Evolutionary conservation across 2,329 filamentous ascomycete genomes (phyloP), one percentile per base, ranked within the genome.

Genomic region (Fusarium neocosmosporiellum): DNA sequence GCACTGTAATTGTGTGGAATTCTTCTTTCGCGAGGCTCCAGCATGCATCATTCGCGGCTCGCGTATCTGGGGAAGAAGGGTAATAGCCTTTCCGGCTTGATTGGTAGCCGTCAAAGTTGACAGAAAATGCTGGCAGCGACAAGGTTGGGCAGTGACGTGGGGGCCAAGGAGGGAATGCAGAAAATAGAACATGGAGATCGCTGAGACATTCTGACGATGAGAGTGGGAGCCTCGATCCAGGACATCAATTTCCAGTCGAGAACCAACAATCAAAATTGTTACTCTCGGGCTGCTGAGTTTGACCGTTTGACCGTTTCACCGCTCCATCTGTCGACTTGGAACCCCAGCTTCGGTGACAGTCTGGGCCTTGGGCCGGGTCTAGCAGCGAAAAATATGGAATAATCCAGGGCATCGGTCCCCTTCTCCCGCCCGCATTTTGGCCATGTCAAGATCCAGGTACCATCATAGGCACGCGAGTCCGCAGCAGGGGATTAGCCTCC

Each of bases 221-320:
- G 39, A 34, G 41, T 24, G 37, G 55, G 24, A 41, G 34, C 22
- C 20, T 57, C 10, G 55, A 37, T 27, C 6, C 33, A 27, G 33
- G 16, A 36, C 24, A 39, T 50, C 18, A 50, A 31, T 50, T 31
- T 31, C 27, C 46, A 31, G 27, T 3, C 10, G 7, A 50, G 46
- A n/a, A 20, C 27, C 41, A 24, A 43, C 13, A 16, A 41, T 41
- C 11, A 11, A 46, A 3, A 27, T 46, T 18, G 1, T n/a, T 18
- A 7, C 7, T 50, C 46, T 50, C 46, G 46, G 46, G 10, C 6
- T 31, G 18, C 24, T 50, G 10, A 31, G 27, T 50, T 50, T 50
- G 24, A 55, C 50, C 31, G 29, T 31, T 54, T 34, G n/a, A 53
- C 20, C 22, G 36, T 59, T 72, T 70, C 69, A 70, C 70, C 70